Evolutionary conservation across 148 eudicot species (phyloP), one percentile per base, ranked within the genome.

Genomic region (Camellia sinensis): DNA sequence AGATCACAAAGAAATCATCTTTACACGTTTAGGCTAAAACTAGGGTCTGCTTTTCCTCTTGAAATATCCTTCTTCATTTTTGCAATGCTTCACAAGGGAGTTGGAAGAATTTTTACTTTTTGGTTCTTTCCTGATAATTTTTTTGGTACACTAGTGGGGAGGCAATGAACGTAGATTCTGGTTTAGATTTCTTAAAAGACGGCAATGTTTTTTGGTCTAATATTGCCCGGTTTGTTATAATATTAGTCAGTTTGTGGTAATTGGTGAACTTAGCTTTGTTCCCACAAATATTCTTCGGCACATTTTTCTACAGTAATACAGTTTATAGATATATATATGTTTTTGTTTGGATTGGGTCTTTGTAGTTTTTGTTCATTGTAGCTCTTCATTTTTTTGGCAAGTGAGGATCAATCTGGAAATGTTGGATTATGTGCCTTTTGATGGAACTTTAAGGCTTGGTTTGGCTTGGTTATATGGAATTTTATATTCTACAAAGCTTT

Each of bases 331-430:
- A 46, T 71, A 46, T 71, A 19, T 71, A n/a, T 71, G 29, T 45
- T 43, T 43, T 44, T 43, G 21, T 43, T 43, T 69, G 22, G 18
- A 45, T 46, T 67, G 41, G 14, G 40, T 0, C 11, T 68, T 43
- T 68, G 19, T 41, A 68, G 72, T 50, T 19, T 70, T 19, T 70
- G 50, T 45, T 50, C 29, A n/a, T 18, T n/a, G 73, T 70, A 70
- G 56, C 73, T 69, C 73, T 69, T 50, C 46, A 21, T 18, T 69
- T 18, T 69, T 50, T 22, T 72, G 75, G 75, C 10, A 48, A 13
- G 75, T 72, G 59, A 19, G 75, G 60, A 7, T 72, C 54, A 57
- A 3, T 29, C 40, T 45, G 54, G 14, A 46, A 29, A 29, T 29
- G 37, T 29, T 29, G 37, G 37, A 29, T 29, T 29, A 29, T 29